A percentile compares a stretch with the other conserved stretches of the same genome.
Conservation (phyloP, 768 basidiomycete genomes). For the Rhodocollybia butyracea region DNA sequence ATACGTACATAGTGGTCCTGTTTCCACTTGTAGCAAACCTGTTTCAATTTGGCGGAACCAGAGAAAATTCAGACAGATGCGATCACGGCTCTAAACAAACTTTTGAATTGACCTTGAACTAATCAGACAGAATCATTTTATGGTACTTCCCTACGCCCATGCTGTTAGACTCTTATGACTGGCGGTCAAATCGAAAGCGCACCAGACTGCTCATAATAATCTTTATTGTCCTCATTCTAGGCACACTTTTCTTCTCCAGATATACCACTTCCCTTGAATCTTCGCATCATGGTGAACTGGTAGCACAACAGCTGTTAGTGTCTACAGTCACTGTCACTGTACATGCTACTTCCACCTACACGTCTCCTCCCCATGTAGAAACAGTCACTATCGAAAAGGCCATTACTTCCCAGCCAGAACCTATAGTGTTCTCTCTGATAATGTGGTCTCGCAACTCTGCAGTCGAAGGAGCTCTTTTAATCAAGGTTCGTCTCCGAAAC, state of each 20-base stretch:
- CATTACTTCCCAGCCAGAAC: conserved; percentile 16
- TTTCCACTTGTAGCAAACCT: too few species aligned
- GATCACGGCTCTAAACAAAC: too few species aligned
- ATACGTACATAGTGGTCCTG: too few species aligned
- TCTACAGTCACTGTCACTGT: neutral
- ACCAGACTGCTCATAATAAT: neutral
- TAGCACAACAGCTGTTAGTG: neutral
- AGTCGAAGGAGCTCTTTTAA: conserved; percentile 36
- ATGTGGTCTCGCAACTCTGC: conserved; percentile 42
- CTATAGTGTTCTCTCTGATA: conserved; percentile 40
- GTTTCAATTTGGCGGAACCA: too few species aligned
- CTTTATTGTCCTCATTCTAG: neutral
- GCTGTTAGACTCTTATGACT: too few species aligned
- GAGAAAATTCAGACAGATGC: too few species aligned
- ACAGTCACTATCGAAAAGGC: conserved; percentile 10
- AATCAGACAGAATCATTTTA: too few species aligned
- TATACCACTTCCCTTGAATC: neutral
- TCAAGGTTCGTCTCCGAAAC: conserved; percentile 31
- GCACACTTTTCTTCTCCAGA: neutral
- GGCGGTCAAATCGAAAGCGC: neutral
- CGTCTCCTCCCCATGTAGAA: neutral
- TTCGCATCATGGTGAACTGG: neutral
- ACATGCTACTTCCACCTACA: neutral
- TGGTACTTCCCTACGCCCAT: too few species aligned
- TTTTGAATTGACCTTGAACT: too few species aligned